Evolutionary conservation across 768 basidiomycete genomes (phyloP).

Genomic region (Phallus indusiatus): DNA sequence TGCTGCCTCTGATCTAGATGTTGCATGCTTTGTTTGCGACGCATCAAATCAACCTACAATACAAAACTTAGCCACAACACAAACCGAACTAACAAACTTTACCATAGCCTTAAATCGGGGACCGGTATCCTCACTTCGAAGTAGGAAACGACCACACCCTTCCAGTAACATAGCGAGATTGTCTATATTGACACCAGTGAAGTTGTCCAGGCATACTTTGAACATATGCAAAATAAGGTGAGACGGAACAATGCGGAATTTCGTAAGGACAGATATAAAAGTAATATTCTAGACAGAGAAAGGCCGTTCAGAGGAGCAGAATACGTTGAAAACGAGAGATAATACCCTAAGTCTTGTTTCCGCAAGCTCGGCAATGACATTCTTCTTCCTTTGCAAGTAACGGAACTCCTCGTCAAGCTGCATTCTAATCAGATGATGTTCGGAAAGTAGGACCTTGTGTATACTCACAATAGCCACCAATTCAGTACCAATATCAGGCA

Average conservation of each 20-base stretch:
- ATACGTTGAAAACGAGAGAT: not conserved
- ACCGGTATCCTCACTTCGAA: slow-evolving; percentile 80
- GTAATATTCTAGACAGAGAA: slow-evolving; percentile 57
- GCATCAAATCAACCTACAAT: slow-evolving; percentile 80
- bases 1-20: slow-evolving; percentile 89
- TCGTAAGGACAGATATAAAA: slow-evolving; percentile 88
- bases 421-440: not conserved
- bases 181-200: slow-evolving; percentile 87
- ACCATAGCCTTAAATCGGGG: slow-evolving; percentile 88
- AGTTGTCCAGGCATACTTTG: slow-evolving; percentile 96
- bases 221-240: slow-evolving; percentile 92
- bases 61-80: not conserved
- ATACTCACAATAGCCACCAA: slow-evolving; percentile 66
- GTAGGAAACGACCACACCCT: slow-evolving; percentile 85
- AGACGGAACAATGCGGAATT: slow-evolving; percentile 83
- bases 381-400: slow-evolving; percentile 91
- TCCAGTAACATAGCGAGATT: slow-evolving; percentile 87
- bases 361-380: slow-evolving; percentile 80
- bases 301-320: not conserved
- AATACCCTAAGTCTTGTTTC: slow-evolving; percentile 77
- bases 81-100: slow-evolving; percentile 10
- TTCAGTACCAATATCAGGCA: slow-evolving; percentile 87
- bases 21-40: slow-evolving; percentile 86
- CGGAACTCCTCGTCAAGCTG: slow-evolving; percentile 96
- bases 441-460: not conserved